Evolutionary conservation across 805 yeast species (phyloP).

Genomic region (Blastobotrys mokoenaii): DNA sequence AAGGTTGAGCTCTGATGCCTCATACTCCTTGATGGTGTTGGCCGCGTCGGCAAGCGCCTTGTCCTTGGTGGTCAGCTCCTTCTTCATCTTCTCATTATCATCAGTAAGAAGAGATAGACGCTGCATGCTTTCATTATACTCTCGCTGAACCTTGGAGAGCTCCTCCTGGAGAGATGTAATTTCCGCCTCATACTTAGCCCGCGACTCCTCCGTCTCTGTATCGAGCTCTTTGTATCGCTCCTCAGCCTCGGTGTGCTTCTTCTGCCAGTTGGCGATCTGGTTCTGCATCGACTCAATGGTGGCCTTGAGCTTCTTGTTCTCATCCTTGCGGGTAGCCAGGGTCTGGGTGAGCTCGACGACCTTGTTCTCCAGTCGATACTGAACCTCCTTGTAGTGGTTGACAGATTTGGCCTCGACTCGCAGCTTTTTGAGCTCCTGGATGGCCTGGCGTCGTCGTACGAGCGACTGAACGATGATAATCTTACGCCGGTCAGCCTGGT

Average conservation of each 20-base stretch:
- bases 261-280: conserved; percentile 24
- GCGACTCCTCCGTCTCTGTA: conserved; percentile 20
- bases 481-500: conserved; percentile 39
- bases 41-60: conserved; percentile 18
- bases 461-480: conserved; percentile 69
- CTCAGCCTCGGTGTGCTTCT: conserved; percentile 21
- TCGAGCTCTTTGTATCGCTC: conserved; percentile 21
- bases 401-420: conserved; percentile 89
- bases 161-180: conserved; percentile 14
- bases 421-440: conserved; percentile 49
- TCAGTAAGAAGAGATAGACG: conserved; percentile 25
- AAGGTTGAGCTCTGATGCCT: conserved; percentile 14
- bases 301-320: conserved; percentile 60
- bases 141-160: conserved; percentile 19
- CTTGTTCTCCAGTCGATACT: conserved; percentile 90
- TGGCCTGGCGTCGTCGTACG: conserved; percentile 69
- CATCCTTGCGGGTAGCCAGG: conserved; percentile 69
- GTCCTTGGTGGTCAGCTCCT: conserved; percentile 21
- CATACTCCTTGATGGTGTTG: conserved; percentile 23
- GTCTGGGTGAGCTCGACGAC: conserved; percentile 92
- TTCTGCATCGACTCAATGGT: conserved; percentile 41
- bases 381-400: conserved; percentile 80
- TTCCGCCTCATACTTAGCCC: conserved; percentile 12
- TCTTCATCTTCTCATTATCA: conserved; percentile 20
- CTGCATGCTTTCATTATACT: conserved; percentile 20